Conservation (phyloP, 2,329 filamentous ascomycete genomes). For the Aspergillus ochraceus region DNA sequence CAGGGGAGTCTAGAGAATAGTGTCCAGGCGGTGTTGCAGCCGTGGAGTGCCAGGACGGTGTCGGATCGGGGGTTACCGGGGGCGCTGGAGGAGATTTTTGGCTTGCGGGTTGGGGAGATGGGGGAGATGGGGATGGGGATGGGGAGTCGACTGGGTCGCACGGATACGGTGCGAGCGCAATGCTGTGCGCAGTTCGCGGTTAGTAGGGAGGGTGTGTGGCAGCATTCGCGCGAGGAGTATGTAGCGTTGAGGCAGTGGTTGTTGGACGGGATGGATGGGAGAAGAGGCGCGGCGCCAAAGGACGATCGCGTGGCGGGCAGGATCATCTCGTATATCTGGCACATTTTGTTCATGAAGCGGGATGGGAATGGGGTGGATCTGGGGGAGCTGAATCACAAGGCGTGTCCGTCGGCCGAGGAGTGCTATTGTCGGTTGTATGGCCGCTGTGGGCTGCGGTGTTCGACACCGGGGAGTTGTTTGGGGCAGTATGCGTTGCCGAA, state of each 20-base stretch:
- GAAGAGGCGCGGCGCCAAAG: constrained; percentile 33
- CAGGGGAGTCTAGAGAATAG: constrained; percentile 46
- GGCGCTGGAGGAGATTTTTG: constrained; percentile 36
- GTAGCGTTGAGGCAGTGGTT: constrained; percentile 56
- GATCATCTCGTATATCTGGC: constrained; percentile 53
- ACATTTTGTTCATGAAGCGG: constrained; percentile 46
- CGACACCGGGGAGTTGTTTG: constrained; percentile 32
- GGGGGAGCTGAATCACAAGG: constrained; percentile 35
- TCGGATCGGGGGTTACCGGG: constrained; percentile 40
- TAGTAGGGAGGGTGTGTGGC: constrained; percentile 48
- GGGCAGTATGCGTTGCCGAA: constrained; percentile 43
- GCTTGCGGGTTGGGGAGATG: constrained; percentile 19
- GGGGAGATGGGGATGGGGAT: constrained; percentile 29
- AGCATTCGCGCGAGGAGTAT: constrained; percentile 53
- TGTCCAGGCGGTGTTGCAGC: constrained; percentile 39
- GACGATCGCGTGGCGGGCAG: constrained; percentile 48
- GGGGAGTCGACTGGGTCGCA: constrained; percentile 33
- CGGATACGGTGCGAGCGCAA: constrained; percentile 48
- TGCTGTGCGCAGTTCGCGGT: constrained; percentile 61
- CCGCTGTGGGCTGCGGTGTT: constrained; percentile 38
- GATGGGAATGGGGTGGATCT: constrained; percentile 30
- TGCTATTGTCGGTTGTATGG: constrained; percentile 50
- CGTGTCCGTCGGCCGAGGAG: constrained; percentile 40
- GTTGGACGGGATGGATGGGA: constrained; percentile 36
- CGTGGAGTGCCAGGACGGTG: constrained; percentile 44